Base-by-base conservation (phyloP, 2,329 filamentous ascomycete genomes). In the Simplicillium sp. region DNA sequence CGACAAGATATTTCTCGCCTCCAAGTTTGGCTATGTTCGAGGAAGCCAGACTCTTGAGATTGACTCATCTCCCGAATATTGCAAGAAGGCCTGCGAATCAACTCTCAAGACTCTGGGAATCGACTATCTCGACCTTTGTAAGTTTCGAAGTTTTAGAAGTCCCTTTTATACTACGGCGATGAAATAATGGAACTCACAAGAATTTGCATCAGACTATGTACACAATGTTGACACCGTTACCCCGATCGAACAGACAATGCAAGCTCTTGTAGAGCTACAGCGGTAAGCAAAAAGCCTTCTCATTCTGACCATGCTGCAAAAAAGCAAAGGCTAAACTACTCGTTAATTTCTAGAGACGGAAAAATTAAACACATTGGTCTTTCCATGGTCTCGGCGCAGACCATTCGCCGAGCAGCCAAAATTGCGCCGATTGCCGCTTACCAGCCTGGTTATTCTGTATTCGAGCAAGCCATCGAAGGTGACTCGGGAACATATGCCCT, bases 391-490 rank as follows among this genome's bases (percentile, higher is more conserved):
- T 62, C 59, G 28, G 60, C 65, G 3, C 52, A 58, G 2, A 67
- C 70, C 2, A 59, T 77, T n/a, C 64, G 68, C 7, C 66, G 73
- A 11, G 73, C 69, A 5, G 55, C 56, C 48, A 64, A 65, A 37
- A 53, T 77, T 17, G 60, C 61, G 36, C 68, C 62, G 17, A 61
- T 77, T 42, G 54, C 64, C 7, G 69, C 70, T 3, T 57, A 71
- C 1, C 71, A 77, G 50, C 58, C 75, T 28, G 71, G 77, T 49
- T 74, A 73, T 53, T 65, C 58, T 7, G 65, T 68, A 1, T 77
- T 70, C 53, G 52, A 62, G 2, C 62, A 81, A 31, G 68, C 76
- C 34, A 75, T 84, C 46, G 79, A 83, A 52, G 66, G 64, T n/a
- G 55, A 57, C 7, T 53, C 57, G 0, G 44, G 41, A 12, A 68